These are phyloP conservation scores for Mortierella sp. DNA, from an alignment of 371 early-diverging fungal species.

Conservation along the genomic window DNA sequence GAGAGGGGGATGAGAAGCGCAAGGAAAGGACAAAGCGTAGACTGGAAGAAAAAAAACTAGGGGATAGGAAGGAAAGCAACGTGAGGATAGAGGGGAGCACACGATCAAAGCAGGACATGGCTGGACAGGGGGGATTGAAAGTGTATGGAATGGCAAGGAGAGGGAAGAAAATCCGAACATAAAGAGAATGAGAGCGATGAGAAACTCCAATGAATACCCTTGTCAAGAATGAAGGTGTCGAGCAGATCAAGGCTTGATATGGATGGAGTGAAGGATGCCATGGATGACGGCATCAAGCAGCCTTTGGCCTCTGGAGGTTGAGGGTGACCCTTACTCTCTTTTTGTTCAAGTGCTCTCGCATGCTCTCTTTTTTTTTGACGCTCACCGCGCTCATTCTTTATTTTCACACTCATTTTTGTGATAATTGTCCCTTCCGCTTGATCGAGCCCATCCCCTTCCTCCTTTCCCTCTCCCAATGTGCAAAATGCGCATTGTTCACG, in stretches of 20 bases:
- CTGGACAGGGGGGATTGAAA: background rate
- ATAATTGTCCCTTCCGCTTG: background rate
- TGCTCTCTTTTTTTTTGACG: background rate
- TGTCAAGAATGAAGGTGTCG: background rate
- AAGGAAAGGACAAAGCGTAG: background rate
- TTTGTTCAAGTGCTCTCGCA: background rate
- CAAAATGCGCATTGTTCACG: slow-evolving; percentile 29
- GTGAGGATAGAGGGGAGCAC: background rate
- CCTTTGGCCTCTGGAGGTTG: background rate
- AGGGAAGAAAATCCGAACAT: background rate
- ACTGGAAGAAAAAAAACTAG: background rate
- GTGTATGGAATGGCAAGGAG: background rate
- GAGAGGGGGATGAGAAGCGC: background rate
- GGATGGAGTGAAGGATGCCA: background rate
- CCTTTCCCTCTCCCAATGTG: too few relatives aligned
- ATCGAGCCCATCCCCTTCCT: background rate
- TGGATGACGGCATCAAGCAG: background rate
- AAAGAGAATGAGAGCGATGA: background rate
- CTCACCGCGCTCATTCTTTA: background rate
- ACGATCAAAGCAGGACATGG: background rate
- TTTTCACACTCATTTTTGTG: background rate
- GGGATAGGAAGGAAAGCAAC: background rate
- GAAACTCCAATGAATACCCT: background rate
- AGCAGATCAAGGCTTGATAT: background rate
- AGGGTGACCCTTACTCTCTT: background rate